Evolutionary conservation across 768 basidiomycete genomes (phyloP), one percentile per base, ranked within the genome.

Genomic region (Russula sp.): DNA sequence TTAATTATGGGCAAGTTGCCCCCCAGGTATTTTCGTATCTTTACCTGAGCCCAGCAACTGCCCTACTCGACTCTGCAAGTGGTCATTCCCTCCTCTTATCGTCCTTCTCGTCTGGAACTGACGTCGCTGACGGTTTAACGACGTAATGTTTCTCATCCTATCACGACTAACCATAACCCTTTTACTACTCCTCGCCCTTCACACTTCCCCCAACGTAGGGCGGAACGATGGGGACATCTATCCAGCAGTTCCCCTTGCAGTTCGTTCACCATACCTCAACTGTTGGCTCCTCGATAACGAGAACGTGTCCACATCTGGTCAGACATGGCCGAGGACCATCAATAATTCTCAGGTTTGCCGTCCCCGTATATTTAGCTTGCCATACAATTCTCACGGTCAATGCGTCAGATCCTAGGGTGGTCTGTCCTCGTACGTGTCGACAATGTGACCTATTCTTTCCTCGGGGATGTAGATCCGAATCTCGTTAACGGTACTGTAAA

Each of bases 251-350:
- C 73, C 73, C 36, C 67, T 74, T 22, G 66, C 69, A 20, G 67
- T 73, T 26, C 69, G 72, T n/a, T 71, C 72, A 9, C 72, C 73
- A 18, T 72, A 71, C 57, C 56, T 73, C 30, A 71, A 61, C 18
- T 62, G 57, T 48, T 74, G 73, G 73, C 40, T 61, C 14, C 18
- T 20, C 34, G 2, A 34, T 5, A 40, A 59, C 11, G 61, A 61
- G 1, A 66, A 63, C 5, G 60, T 51, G 14, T 49, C 56, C 2
- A 13, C n/a, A 2, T 52, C 69, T 2, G 57, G 65, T 1, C 38
- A 59, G 38, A 22, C 52, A 28, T 72, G 69, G 70, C 70, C 72
- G 3, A 24, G 36, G 7, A 70, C 69, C 57, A 69, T 40, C 53
- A 28, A 42, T 30, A 11, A 14, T 20, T 6, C 9, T 62, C 46